Evolutionary conservation across 1,139 yeast species (phyloP), one percentile per base, ranked within the genome.

Genomic region (Saccharomycopsis phalli): DNA sequence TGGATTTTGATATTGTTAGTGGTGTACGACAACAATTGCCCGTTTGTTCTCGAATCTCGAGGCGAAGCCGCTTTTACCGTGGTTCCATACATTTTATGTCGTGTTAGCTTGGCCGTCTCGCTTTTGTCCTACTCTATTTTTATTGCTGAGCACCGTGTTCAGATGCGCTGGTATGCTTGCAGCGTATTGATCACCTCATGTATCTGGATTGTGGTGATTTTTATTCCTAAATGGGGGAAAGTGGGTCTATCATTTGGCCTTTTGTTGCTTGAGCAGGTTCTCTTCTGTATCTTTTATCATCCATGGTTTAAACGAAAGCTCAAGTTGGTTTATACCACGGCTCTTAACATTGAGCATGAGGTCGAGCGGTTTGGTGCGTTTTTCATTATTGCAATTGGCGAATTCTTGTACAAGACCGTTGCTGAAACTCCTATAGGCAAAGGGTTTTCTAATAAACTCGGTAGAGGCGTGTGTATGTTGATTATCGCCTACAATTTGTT

Each of bases 371-470:
- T 66, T 51, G 65, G 69, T 2, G 71, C 76, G 0, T 76, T 77
- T 53, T 76, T 66, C 40, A 71, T 77, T 47, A 76, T 77, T 58
- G 81, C 81, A 5, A 64, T 77, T 50, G 84, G 84, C 21, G 83
- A 77, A 49, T 77, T 73, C 49, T 58, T 76, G 21, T 75, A 70
- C 50, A 71, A 69, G 41, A 62, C 73, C n/a, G 78, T 74, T n/a
- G 70, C 76, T 2, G 56, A 57, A 1, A 61, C 66, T 11, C 70
- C 76, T 0, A 60, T 74, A 36, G 73, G 71, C 1, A 50, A 56
- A 3, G 79, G 79, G 1, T 60, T 76, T 49, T 63, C 66, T 36
- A 52, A 50, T 13, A 63, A 63, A 37, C 60, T 70, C 17, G 69
- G 67, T 31, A 59, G 80, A 39, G 81, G 75, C 0, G 50, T 75